phyloP scores from a whole-genome alignment of 1,284 basidiomycete species.

The Malassezia yamatoensis region DNA sequence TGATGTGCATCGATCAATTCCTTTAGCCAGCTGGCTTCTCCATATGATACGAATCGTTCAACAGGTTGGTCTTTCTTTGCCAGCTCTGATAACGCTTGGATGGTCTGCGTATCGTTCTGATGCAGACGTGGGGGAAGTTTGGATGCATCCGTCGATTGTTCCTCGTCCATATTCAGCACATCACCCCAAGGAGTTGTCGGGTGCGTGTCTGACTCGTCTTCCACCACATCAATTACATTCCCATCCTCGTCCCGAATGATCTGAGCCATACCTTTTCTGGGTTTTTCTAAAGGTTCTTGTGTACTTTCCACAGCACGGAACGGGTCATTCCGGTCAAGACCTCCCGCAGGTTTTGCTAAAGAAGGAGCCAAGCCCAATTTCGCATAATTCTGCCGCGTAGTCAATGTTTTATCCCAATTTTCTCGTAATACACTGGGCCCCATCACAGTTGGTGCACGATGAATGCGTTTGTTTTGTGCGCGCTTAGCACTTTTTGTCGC shows the following conservation, averaged over 20 bases:
- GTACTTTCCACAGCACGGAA: background rate
- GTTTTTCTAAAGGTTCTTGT: background rate
- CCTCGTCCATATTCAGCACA: conserved; percentile 21
- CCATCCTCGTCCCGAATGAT: conserved; percentile 76
- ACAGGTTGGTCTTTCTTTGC: conserved; percentile 52
- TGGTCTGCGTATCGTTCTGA: conserved; percentile 7
- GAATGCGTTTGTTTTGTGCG: conserved; percentile 60
- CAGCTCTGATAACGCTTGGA: conserved; percentile 52
- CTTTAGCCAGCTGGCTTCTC: conserved; percentile 62
- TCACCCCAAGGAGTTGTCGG: conserved; percentile 48
- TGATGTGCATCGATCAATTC: conserved; percentile 64
- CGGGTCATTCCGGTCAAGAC: conserved; percentile 21
- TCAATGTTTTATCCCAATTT: conserved; percentile 78
- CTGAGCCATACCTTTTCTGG: conserved; percentile 63
- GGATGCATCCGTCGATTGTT: conserved; percentile 16
- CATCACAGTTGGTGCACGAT: conserved; percentile 56
- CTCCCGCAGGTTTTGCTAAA: conserved; percentile 24
- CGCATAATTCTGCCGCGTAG: conserved; percentile 81
- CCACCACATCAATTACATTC: conserved; percentile 65
- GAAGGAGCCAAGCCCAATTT: conserved; percentile 61
- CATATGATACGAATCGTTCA: conserved; percentile 59
- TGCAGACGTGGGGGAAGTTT: conserved; percentile 7
- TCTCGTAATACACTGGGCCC: conserved; percentile 73
- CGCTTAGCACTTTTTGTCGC: conserved; percentile 61
- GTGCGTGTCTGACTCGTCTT: conserved; percentile 55